Base-by-base conservation (phyloP, 495 filamentous ascomycete species). In the Annulohypoxylon bovei region DNA sequence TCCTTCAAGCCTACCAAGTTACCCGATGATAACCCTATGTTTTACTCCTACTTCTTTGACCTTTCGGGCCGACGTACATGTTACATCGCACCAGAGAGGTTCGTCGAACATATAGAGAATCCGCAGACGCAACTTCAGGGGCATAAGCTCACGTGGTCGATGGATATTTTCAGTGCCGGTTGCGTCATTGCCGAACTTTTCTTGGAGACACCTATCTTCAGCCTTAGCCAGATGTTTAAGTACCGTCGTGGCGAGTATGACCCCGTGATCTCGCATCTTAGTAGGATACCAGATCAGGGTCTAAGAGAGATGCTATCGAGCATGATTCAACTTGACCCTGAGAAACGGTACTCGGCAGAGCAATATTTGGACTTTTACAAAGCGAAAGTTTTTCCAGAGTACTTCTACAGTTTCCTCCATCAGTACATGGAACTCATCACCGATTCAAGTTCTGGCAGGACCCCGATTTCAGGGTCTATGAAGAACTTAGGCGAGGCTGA, bases 171-270 rank as follows among this genome's bases (percentile, higher is more conserved):
- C 81, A 98, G 95, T 80, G 91, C 90, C 35, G 95, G 95, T 8
- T 99, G 96, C 75, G 96, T 98, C 20, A 97, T 99, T 72, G 96
- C 96, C 3, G 96, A 99, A 77, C 83, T 99, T 3, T 98, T 98
- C 69, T 86, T 97, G n/a, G 96, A 99, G 78, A 85, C 92, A 0
- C 93, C 95, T 1, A 94, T 98, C 30, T 98, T 99, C 80, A 94
- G 86, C 30, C 82, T 98, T 16, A 94, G 91, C 62, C 95, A 98
- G 77, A 88, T 99, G 63, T 98, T 93, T 84, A 95, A 93, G 75
- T 98, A 98, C 73, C 88, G 93, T 33, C 91, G 91, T 67, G 91
- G 92, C 40, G 94, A 98, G 75, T 99, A 97, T 79, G 94, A 97
- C 69, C 95, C 95, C 0, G 83, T 86, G 60, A 89, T 91, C 50